Percentiles rank a stretch among this genome's conserved stretches.
These are phyloP conservation scores for Lentinula aciculospora DNA, from an alignment of 768 basidiomycete genomes.

Conservation along the genomic window DNA sequence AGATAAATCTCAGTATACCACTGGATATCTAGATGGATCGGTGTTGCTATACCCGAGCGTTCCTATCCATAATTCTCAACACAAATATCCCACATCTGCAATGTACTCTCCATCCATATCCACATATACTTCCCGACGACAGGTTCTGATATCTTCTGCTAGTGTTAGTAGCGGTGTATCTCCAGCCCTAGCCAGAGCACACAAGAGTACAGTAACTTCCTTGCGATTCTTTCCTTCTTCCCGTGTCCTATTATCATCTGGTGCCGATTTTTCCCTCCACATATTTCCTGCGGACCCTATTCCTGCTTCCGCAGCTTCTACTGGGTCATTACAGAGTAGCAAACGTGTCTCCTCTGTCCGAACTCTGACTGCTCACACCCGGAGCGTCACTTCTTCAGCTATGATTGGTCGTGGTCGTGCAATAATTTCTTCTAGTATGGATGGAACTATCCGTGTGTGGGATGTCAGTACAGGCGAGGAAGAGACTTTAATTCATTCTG, in stretches of 20 bases:
- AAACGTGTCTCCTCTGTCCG: conserved; percentile 46
- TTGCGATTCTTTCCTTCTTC: conserved; percentile 68
- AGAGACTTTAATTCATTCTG: conserved; percentile 37
- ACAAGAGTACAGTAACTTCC: conserved; percentile 50
- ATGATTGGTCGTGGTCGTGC: conserved; percentile 66
- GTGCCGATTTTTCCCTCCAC: conserved; percentile 60
- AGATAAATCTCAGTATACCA: conserved; percentile 52
- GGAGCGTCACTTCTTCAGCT: conserved; percentile 54
- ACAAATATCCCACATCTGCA: conserved; percentile 4
- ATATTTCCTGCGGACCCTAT: conserved; percentile 56
- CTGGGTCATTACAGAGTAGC: conserved; percentile 11
- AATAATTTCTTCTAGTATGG: conserved; percentile 61
- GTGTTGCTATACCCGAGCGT: conserved; percentile 43
- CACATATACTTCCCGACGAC: conserved; percentile 12
- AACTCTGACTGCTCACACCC: conserved; percentile 59
- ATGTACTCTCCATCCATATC: conserved; percentile 10
- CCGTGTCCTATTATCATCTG: conserved; percentile 63
- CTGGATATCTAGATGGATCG: conserved; percentile 56
- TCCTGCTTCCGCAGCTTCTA: conserved; percentile 11
- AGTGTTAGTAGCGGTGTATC: conserved; percentile 13
- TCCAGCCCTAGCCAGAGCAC: conserved; percentile 27
- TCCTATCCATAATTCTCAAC: conserved; percentile 7
- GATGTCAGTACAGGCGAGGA: conserved; percentile 53
- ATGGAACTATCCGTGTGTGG: conserved; percentile 69
- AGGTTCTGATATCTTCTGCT: conserved; percentile 6